Evolutionary conservation across 2,329 filamentous ascomycete genomes (phyloP).

Genomic region (Alternaria brassicae): DNA sequence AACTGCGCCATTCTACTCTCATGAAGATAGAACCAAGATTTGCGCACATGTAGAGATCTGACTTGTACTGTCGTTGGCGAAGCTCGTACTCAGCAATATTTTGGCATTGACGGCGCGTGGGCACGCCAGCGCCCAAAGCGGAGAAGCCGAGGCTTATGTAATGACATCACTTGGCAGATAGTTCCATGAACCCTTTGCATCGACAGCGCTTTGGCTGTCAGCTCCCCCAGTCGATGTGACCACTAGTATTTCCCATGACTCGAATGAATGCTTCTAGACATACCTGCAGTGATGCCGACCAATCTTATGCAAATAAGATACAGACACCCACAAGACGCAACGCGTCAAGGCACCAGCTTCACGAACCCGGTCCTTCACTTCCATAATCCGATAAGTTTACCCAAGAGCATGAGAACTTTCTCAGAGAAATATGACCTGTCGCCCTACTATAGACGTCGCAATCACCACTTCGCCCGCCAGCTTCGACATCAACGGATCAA

Average conservation of each 20-base stretch:
- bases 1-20: neutral
- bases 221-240: neutral
- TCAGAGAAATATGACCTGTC: neutral
- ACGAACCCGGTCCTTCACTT: neutral
- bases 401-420: too few relatives aligned
- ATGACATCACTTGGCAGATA: neutral
- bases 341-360: neutral
- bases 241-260: accelerated
- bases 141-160: neutral
- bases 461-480: slow-evolving; percentile 6
- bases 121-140: neutral
- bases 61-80: neutral
- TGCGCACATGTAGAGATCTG: neutral
- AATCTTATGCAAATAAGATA: neutral
- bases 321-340: neutral
- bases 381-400: neutral
- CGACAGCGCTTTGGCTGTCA: neutral
- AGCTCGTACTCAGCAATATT: neutral
- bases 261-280: neutral
- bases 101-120: neutral
- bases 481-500: slow-evolving; percentile 1
- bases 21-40: too few relatives aligned
- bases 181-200: neutral
- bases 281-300: neutral
- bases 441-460: neutral